Conservation (phyloP, 306 rosid genomes). For the Ormosia semicastrata region DNA sequence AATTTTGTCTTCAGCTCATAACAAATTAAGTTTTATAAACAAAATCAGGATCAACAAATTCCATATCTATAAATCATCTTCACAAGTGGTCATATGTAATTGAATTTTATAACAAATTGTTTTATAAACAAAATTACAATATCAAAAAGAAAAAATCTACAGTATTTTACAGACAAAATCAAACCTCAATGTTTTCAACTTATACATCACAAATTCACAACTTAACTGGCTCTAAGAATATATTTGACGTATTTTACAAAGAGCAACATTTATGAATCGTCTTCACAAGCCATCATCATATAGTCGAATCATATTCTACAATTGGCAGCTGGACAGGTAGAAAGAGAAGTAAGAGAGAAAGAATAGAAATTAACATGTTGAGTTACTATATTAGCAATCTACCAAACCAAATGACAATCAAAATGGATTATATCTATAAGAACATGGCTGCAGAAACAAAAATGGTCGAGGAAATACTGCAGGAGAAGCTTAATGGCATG, state of each 20-base stretch:
- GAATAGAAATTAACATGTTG: background rate
- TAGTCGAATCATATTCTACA: conserved; percentile 67
- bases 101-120: background rate
- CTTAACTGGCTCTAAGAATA: background rate
- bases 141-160: background rate
- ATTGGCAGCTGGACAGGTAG: conserved; percentile 66
- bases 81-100: background rate
- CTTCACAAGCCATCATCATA: conserved; percentile 11
- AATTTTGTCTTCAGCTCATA: background rate
- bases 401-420: conserved; percentile 3
- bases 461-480: background rate
- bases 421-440: conserved; percentile 13
- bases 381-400: background rate
- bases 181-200: background rate
- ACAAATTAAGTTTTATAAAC: no score
- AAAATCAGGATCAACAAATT: no score
- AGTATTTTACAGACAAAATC: background rate
- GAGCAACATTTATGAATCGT: conserved; percentile 22
- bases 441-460: conserved; percentile 8
- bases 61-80: background rate
- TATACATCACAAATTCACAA: background rate
- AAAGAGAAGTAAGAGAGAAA: conserved; percentile 9
- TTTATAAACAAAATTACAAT: background rate
- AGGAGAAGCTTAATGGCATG: background rate
- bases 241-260: conserved; percentile 13